phyloP scores from a whole-genome alignment of 164 flowering plant genomes.

The Echeveria elegans region DNA sequence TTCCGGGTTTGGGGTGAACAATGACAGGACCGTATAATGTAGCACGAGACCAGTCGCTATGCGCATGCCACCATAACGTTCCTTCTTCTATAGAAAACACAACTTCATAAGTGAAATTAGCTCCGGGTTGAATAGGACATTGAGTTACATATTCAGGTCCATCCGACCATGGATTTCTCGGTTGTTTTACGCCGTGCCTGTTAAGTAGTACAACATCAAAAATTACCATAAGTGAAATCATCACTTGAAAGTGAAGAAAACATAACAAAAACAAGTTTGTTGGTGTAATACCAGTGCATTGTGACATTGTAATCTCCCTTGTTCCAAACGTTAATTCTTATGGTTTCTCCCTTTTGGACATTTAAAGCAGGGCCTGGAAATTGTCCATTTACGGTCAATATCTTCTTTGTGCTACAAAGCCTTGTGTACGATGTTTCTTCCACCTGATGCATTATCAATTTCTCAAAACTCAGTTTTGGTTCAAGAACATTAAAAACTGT shows the following conservation, averaged over 20 bases:
- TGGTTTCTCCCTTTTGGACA: background rate
- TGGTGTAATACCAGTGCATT: background rate
- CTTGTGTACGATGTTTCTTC: background rate
- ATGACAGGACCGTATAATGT: background rate
- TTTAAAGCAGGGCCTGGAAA: background rate
- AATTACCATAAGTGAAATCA: background rate
- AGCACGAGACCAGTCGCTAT: background rate
- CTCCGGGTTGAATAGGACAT: background rate
- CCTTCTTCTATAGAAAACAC: background rate
- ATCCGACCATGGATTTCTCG: background rate
- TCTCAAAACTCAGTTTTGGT: no score
- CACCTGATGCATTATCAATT: background rate
- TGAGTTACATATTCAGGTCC: background rate
- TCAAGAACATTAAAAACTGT: no score
- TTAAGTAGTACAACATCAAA: background rate
- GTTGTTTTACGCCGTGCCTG: background rate
- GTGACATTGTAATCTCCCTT: background rate
- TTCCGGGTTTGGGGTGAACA: background rate
- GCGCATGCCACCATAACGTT: background rate
- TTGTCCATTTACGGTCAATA: background rate
- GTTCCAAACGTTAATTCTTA: background rate
- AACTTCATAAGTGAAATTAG: background rate
- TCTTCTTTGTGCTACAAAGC: conserved; percentile 2
- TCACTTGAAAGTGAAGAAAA: background rate
- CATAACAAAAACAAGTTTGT: background rate